A percentile compares a stretch with the other conserved stretches of the same genome.
Evolutionary conservation across 371 early-diverging fungal genomes (phyloP).

Genomic region (Capillidium heterosporum): DNA sequence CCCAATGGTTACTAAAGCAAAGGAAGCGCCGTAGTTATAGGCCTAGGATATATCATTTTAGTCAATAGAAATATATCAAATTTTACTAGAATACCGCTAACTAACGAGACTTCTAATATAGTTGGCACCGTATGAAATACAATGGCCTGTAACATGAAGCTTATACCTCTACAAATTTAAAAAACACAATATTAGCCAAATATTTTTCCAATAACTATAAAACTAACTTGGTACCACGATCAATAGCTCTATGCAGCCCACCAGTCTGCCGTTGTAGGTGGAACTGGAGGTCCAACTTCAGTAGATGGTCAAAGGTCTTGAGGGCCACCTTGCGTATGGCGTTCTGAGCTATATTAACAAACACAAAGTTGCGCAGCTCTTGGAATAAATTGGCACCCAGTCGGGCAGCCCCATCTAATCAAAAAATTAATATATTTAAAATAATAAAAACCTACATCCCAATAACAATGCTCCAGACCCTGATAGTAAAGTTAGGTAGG

Average conservation of each 20-base stretch:
- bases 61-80: not conserved
- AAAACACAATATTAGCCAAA: not conserved
- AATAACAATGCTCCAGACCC: constrained; percentile 72
- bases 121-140: constrained; percentile 91
- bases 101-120: constrained; percentile 81
- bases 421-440: not conserved
- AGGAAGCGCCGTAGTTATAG: constrained; percentile 63
- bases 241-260: constrained; percentile 85
- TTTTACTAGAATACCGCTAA: constrained; percentile 68
- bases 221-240: constrained; percentile 95
- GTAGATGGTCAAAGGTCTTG: constrained; percentile 75
- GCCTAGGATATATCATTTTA: constrained; percentile 17
- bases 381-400: constrained; percentile 65
- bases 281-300: constrained; percentile 66
- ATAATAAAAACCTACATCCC: constrained; percentile 39
- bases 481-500: constrained; percentile 38
- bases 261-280: constrained; percentile 87
- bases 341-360: constrained; percentile 84
- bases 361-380: constrained; percentile 86
- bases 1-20: constrained; percentile 63
- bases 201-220: not conserved
- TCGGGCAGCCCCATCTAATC: constrained; percentile 67
- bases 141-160: constrained; percentile 74
- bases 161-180: constrained; percentile 52
- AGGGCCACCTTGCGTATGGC: constrained; percentile 77